These are phyloP conservation scores for Pythium chondricola DNA, from an alignment of 352 stramenopile species.

Conservation along the genomic window DNA sequence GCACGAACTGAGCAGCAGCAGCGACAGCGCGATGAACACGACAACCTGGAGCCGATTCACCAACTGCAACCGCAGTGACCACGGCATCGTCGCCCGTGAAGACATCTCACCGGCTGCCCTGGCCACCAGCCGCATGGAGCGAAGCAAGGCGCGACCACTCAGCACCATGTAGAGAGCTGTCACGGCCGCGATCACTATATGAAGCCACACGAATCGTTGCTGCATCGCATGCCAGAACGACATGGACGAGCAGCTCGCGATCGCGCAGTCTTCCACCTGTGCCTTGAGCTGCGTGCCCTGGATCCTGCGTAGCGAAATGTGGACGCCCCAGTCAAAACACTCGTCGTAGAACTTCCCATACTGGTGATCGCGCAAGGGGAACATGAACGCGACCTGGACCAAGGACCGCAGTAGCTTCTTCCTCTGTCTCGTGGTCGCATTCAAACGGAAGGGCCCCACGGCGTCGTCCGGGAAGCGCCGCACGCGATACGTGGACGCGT, in stretches of 20 bases:
- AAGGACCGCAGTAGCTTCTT: constrained; percentile 51
- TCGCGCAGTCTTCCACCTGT: constrained; percentile 51
- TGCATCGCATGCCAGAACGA: constrained; percentile 50
- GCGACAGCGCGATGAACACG: constrained; percentile 36
- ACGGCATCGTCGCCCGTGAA: constrained; percentile 33
- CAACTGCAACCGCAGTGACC: constrained; percentile 50
- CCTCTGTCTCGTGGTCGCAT: constrained; percentile 26
- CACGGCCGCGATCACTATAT: constrained; percentile 46
- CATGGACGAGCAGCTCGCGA: constrained; percentile 36
- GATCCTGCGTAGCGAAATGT: constrained; percentile 40
- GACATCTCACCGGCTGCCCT: neutral
- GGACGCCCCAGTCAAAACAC: constrained; percentile 80
- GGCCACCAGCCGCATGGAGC: constrained; percentile 32
- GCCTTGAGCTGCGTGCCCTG: constrained; percentile 43
- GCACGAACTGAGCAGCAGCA: constrained; percentile 53
- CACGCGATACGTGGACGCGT: constrained; percentile 37
- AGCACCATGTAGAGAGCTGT: constrained; percentile 56
- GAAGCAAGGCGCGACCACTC: constrained; percentile 42
- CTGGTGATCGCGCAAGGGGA: constrained; percentile 63
- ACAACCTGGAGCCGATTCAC: constrained; percentile 71
- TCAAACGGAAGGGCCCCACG: constrained; percentile 58
- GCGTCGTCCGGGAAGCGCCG: constrained; percentile 11
- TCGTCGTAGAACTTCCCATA: constrained; percentile 75
- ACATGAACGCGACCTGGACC: constrained; percentile 32
- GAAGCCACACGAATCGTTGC: constrained; percentile 72